phyloP scores from a whole-genome alignment of 331 rosid species.

The Acacia concinna region DNA sequence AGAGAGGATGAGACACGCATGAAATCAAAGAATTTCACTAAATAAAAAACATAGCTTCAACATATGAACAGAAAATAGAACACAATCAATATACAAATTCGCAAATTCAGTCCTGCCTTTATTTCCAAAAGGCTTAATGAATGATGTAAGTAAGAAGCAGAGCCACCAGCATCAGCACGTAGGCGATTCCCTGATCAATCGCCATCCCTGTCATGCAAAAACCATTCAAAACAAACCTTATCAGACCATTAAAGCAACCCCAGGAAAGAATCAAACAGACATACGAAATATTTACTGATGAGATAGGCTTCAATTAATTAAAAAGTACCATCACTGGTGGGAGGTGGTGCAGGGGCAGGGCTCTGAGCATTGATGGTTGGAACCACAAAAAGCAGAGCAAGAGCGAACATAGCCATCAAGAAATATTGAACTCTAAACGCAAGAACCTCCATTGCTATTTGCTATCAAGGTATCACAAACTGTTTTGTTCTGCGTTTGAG shows the following conservation, averaged over 20 bases:
- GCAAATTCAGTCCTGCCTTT: not conserved
- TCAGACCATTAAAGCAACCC: not conserved
- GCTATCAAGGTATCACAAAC: not conserved
- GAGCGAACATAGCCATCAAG: slow-evolving; percentile 37
- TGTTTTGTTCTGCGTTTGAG: not conserved
- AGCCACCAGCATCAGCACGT: slow-evolving; percentile 60
- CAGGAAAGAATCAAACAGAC: not conserved
- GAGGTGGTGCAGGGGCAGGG: slow-evolving; percentile 70
- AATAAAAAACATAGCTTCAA: slow-evolving; percentile 32
- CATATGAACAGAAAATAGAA: slow-evolving; percentile 26
- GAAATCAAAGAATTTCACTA: slow-evolving; percentile 32
- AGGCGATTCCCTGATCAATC: slow-evolving; percentile 71
- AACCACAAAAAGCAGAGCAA: slow-evolving; percentile 40
- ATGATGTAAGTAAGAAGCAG: slow-evolving; percentile 59
- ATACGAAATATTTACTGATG: not conserved
- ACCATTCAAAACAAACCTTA: not conserved
- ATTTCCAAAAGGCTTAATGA: slow-evolving; percentile 38
- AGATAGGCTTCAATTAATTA: not conserved
- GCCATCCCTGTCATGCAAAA: slow-evolving; percentile 51
- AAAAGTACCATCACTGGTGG: slow-evolving; percentile 61
- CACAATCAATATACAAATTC: slow-evolving; percentile 28
- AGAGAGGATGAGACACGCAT: not conserved
- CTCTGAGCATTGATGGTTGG: slow-evolving; percentile 59
- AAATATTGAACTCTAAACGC: slow-evolving; percentile 44
- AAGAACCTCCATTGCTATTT: slow-evolving; percentile 54